These are phyloP conservation scores for Thalassia testudinum DNA, from an alignment of 116 monocot genomes.

Conservation along the genomic window DNA sequence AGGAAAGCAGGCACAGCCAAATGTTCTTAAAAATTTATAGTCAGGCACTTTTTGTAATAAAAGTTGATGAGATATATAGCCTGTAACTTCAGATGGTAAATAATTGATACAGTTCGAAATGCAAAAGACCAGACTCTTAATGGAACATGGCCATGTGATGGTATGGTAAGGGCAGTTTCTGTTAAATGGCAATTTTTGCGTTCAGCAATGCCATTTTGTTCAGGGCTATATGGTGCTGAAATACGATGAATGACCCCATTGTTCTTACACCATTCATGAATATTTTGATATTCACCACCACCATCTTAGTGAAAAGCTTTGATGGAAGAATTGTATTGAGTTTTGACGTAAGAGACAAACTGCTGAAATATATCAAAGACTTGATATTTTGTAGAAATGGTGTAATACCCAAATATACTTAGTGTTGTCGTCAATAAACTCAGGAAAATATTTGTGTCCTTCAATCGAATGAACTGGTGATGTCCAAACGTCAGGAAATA, in stretches of 20 bases:
- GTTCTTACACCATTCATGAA: neutral
- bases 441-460: neutral
- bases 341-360: neutral
- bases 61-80: neutral
- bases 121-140: neutral
- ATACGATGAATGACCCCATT: neutral
- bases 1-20: slow-evolving; percentile 8
- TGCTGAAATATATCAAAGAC: neutral
- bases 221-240: neutral
- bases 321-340: neutral
- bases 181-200: neutral
- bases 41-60: neutral
- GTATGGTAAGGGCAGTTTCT: neutral
- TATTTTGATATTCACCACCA: neutral
- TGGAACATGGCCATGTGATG: neutral
- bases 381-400: neutral
- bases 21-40: neutral
- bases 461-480: neutral
- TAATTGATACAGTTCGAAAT: neutral
- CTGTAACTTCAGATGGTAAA: neutral
- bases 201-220: slow-evolving; percentile 5
- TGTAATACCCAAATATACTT: neutral
- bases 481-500: slow-evolving; percentile 4
- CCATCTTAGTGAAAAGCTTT: slow-evolving; percentile 1
- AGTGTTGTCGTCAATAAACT: slow-evolving; percentile 6